Evolutionary conservation across 208 protist species (phyloP).

Genomic region (Sergeia podlipaevii): DNA sequence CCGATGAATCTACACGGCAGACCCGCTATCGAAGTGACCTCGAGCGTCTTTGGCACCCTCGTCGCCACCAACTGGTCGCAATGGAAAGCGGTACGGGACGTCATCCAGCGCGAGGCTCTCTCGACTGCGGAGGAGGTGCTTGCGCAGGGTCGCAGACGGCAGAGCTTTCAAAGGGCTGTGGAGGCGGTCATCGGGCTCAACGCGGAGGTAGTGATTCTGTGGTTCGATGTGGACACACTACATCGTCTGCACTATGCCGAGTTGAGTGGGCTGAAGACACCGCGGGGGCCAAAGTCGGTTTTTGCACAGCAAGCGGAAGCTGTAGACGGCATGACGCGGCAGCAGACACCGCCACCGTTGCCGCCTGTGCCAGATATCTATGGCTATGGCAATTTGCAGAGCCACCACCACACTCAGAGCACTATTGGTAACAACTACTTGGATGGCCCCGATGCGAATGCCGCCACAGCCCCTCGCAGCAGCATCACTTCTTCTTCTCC

Average conservation of each 20-base stretch:
- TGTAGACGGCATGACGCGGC: too few species aligned
- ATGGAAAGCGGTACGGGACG: conserved; percentile 14
- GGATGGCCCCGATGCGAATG: too few species aligned
- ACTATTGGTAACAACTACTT: too few species aligned
- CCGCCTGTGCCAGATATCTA: too few species aligned
- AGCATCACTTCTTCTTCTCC: too few species aligned
- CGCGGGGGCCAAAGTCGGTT: background rate
- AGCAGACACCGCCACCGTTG: too few species aligned
- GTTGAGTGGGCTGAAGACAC: background rate
- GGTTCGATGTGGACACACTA: conserved; percentile 17
- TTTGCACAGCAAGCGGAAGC: too few species aligned
- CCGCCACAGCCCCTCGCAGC: too few species aligned
- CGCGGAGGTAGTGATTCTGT: conserved; percentile 17
- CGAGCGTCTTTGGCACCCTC: background rate
- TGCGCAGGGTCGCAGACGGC: background rate
- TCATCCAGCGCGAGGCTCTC: too few species aligned
- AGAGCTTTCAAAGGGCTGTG: too few species aligned
- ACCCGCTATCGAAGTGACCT: background rate
- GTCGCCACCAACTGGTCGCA: conserved; percentile 7
- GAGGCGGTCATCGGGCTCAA: conserved; percentile 6
- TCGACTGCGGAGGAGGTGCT: conserved; percentile 8
- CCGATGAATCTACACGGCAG: background rate
- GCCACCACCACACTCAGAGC: too few species aligned
- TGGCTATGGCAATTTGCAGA: too few species aligned
- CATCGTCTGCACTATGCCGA: conserved; percentile 14